Evolutionary conservation across 768 basidiomycete species (phyloP), one percentile per base, ranked within the genome.

Genomic region (Lactifluus echinatus): DNA sequence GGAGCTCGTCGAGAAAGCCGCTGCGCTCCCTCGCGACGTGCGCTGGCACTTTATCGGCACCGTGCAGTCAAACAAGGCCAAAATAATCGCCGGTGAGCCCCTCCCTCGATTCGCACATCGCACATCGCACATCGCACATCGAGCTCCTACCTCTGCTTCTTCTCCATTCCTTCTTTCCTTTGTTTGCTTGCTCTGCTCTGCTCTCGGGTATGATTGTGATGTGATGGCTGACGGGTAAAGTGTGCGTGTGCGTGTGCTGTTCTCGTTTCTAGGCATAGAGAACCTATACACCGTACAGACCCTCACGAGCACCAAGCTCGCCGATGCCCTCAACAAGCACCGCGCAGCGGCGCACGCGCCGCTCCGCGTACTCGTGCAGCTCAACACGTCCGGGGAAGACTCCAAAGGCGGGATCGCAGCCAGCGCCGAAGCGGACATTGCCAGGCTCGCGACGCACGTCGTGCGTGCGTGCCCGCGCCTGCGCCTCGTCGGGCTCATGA

Each of bases 341-440:
- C 75, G 94, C 19, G 76, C 82, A 4, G 40, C 68, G n/a, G 79
- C 87, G 19, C 61, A 72, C 2, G 55, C 70, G 0, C 85, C 83
- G 7, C 80, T 99, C 8, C 82, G 89, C 67, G 79, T 98, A 54
- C 80, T 94, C 57, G 72, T 99, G 34, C 96, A 98, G 70, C 78
- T 98, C 67, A 99, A 99, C 71, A 98, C 95, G 7, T 97, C 94
- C 0, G 83, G 83, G n/a, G 96, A 98, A 68, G 84, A 82, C 52
- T 76, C 79, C 15, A 99, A 99, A 71, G 93, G 93, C 0, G 96
- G 96, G 1, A 72, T 97, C 14, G 65, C 70, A 8, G 42, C 19
- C 23, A 17, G 14, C 6, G 23, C 57, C 70, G 14, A 67, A 4
- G 51, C 66, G 4, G 66, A 70, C 24, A 74, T 91, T 31, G 69